Conservation (phyloP, 1,284 basidiomycete genomes). For the Pseudozyma hubeiensis region DNA sequence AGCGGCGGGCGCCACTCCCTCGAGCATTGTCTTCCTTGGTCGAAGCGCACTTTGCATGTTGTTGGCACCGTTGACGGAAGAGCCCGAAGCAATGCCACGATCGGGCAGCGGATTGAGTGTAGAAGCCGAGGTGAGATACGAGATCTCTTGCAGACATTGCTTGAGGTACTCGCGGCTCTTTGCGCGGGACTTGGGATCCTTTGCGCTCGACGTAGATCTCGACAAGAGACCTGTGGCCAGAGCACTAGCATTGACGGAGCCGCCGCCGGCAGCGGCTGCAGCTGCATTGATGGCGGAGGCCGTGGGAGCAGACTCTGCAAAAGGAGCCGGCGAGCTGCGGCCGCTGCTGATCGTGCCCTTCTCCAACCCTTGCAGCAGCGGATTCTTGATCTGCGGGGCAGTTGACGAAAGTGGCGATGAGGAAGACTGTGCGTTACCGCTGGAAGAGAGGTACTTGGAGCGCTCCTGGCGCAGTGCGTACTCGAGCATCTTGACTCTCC, state of each 20-base stretch:
- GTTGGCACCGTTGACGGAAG: slow-evolving; percentile 21
- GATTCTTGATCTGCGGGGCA: slow-evolving; percentile 39
- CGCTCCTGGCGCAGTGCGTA: slow-evolving; percentile 82
- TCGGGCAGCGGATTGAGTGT: slow-evolving; percentile 88
- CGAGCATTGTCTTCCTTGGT: slow-evolving; percentile 52
- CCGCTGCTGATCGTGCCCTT: slow-evolving; percentile 50
- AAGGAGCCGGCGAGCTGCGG: slow-evolving; percentile 53
- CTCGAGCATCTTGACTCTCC: slow-evolving; percentile 98
- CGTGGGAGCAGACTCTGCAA: slow-evolving; percentile 22
- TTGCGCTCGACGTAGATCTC: slow-evolving; percentile 70
- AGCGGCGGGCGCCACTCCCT: slow-evolving; percentile 48
- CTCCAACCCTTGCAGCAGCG: slow-evolving; percentile 47
- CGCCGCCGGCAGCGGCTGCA: not conserved
- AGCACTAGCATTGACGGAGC: slow-evolving; percentile 25
- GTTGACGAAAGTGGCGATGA: slow-evolving; percentile 34
- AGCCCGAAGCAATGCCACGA: slow-evolving; percentile 40
- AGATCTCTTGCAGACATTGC: slow-evolving; percentile 97
- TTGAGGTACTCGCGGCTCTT: slow-evolving; percentile 96
- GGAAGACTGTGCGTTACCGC: slow-evolving; percentile 14
- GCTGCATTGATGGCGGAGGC: slow-evolving; percentile 20
- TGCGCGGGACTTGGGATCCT: slow-evolving; percentile 92
- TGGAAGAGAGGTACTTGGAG: slow-evolving; percentile 45
- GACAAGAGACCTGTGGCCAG: slow-evolving; percentile 32
- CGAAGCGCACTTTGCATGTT: slow-evolving; percentile 32
- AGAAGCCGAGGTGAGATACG: slow-evolving; percentile 94